Percentiles rank a stretch among this genome's conserved stretches.
phyloP scores from a whole-genome alignment of 225 moss, liverwort and hornwort species.

The Marchantia paleacea region DNA sequence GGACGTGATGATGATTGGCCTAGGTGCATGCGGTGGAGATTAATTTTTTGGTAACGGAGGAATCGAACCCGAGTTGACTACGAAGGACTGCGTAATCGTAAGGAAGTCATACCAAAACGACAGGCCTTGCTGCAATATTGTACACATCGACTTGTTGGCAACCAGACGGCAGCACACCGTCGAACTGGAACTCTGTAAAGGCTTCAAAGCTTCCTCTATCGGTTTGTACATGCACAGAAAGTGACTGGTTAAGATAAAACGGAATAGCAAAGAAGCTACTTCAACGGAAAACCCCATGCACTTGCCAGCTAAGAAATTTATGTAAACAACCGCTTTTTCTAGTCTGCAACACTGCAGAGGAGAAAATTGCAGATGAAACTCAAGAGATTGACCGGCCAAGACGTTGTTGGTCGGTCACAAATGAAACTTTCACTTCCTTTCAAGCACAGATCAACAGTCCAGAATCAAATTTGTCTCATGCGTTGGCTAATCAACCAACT shows the following conservation, averaged over 20 bases:
- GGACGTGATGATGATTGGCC: background rate
- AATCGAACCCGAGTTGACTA: background rate
- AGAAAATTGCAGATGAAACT: too few species aligned
- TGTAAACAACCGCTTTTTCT: too few species aligned
- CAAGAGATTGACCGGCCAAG: too few species aligned
- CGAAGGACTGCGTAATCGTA: background rate
- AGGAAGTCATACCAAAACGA: constrained; percentile 51
- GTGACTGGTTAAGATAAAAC: background rate
- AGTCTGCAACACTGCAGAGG: too few species aligned
- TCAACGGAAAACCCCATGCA: background rate
- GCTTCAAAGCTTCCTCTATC: constrained; percentile 72
- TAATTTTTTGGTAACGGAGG: background rate
- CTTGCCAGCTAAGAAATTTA: background rate
- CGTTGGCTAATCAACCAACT: too few species aligned
- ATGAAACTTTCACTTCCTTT: too few species aligned
- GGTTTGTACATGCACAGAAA: background rate
- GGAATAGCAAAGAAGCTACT: background rate
- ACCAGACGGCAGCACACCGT: constrained; percentile 65
- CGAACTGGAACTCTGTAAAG: constrained; percentile 86
- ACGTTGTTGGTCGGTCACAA: too few species aligned
- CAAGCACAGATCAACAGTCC: too few species aligned
- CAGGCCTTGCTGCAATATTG: constrained; percentile 59
- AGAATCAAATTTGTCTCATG: too few species aligned
- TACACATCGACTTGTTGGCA: constrained; percentile 75
- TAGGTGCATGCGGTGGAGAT: background rate